Evolutionary conservation across 2,329 filamentous ascomycete species (phyloP).

Genomic region (Cercospora zeina): DNA sequence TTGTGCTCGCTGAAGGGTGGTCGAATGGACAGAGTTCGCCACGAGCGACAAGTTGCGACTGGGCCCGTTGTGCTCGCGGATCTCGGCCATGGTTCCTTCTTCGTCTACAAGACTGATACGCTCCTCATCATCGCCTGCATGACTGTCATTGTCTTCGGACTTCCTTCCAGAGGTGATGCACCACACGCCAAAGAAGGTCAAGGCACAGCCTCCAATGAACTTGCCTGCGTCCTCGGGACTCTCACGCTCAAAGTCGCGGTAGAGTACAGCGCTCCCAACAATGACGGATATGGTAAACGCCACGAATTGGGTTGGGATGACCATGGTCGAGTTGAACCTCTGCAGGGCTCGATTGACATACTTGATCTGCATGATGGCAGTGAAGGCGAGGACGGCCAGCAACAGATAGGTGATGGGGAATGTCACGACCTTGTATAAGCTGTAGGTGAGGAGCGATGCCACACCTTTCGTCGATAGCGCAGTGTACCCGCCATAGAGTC

Average conservation of each 20-base stretch:
- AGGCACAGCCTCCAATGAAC: conserved; percentile 83
- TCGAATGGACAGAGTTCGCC: conserved; percentile 21
- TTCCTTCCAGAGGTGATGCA: conserved; percentile 84
- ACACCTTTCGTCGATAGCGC: conserved; percentile 94
- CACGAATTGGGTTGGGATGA: conserved; percentile 97
- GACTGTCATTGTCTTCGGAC: conserved; percentile 56
- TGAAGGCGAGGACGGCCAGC: conserved; percentile 73
- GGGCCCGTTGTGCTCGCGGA: conserved; percentile 30
- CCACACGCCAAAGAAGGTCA: conserved; percentile 97
- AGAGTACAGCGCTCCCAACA: conserved; percentile 86
- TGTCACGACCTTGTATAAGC: conserved; percentile 81
- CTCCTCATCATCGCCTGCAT: conserved; percentile 43
- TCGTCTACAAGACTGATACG: conserved; percentile 47
- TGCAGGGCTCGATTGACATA: conserved; percentile 91
- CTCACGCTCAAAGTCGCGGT: conserved; percentile 89
- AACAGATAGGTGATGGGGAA: conserved; percentile 90
- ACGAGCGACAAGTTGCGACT: conserved; percentile 21
- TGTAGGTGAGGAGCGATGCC: conserved; percentile 89
- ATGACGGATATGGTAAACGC: conserved; percentile 96
- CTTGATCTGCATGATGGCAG: conserved; percentile 93
- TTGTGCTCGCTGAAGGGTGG: conserved; percentile 23
- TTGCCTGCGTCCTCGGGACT: conserved; percentile 71
- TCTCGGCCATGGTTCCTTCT: conserved; percentile 37
- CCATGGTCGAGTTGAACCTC: conserved; percentile 93
- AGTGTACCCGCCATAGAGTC: conserved; percentile 97